Base-by-base conservation (phyloP, 164 flowering plant genomes). In the Vitis rotundifolia region DNA sequence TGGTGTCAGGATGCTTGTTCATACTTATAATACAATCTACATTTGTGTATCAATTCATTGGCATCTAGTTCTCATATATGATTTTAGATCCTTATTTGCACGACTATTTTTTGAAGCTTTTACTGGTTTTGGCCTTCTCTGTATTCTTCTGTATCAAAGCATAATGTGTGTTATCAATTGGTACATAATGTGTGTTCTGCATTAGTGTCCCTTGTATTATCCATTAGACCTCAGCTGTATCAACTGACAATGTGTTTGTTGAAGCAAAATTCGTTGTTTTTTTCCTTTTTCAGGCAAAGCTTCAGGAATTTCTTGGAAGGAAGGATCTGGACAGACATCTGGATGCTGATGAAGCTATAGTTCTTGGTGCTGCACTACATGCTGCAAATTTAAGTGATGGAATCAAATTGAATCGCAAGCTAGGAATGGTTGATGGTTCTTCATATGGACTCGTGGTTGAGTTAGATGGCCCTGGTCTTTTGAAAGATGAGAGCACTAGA, bases 301-400 rank as follows among this genome's bases (percentile, higher is more conserved):
- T 96, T 53, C 98, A 92, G 78, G 97, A 93, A 71, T 93, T 86
- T 79, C 87, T 96, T 70, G 97, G 97, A 68, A 89, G 88, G 82
- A 87, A 85, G 70, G 91, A 87, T 70, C 76, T 96, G 79, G 99
- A 88, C 80, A 93, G 74, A 76, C 99, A 96, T 81, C 81, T 96
- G 72, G 99, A 96, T 83, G 93, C 99, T 70, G 99, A 96, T 83
- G 99, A 96, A 80, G 99, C 99, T 71, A 84, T 84, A 44, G 98
- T 90, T 77, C 96, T 96, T 75, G 98, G 99, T 61, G 86, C 98
- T 48, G 80, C 99, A 55, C 83, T 96, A 48, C 96, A 89, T 87
- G 97, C 99, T 71, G 99, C 99, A 54, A 96, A 96, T 80, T 64
- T 96, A 74, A 96, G 99, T 85, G 99, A 96, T 82, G 99, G 99